Evolutionary conservation across 192 early-diverging fungal genomes (phyloP), one percentile per base, ranked within the genome.

Genomic region (Coemansia sp.): DNA sequence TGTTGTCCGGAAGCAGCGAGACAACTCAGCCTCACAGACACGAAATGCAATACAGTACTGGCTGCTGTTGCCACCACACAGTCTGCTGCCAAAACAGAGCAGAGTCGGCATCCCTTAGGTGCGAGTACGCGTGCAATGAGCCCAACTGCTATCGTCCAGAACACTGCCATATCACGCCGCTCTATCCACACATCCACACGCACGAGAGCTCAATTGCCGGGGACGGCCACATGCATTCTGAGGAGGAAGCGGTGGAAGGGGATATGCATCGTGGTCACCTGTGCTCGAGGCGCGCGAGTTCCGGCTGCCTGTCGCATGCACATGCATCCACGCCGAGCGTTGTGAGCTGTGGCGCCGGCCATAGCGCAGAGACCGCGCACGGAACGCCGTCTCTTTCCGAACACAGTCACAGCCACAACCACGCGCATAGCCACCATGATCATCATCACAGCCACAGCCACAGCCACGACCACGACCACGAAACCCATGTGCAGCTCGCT

Each of bases 131-230:
- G 4, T 71, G 67, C 32, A 58, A 50, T 9, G 44, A 59, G 37
- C 46, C 53, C 9, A 39, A 46, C 7, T 71, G 67, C 52, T 71
- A 55, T 28, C n/a, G 45, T 46, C 19, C 62, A 19, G 67, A 71
- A 47, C 67, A 71, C 38, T 71, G 67, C 41, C 67, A 71, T 35
- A 71, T 71, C 14, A 63, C 67, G 29, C 67, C 67, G 17, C 34
- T 71, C 14, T 71, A 63, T 24, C 67, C 67, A 22, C 67, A 71
- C 19, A 35, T 61, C 34, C 67, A 71, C 25, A 43, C 46, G 7
- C 60, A 63, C 22, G 44, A 39, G 36, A 47, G 42, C 30, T 32
- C 30, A 32, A 32, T 11, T 32, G 30, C 30, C n/a, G n/a, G n/a
- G 30, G 30, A 32, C 30, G 30, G 6, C 11, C 5, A 11, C 11